A percentile compares a stretch with the other conserved stretches of the same genome.
Conservation (phyloP, 2,329 filamentous ascomycete genomes). For the Aspergillus candidus region DNA sequence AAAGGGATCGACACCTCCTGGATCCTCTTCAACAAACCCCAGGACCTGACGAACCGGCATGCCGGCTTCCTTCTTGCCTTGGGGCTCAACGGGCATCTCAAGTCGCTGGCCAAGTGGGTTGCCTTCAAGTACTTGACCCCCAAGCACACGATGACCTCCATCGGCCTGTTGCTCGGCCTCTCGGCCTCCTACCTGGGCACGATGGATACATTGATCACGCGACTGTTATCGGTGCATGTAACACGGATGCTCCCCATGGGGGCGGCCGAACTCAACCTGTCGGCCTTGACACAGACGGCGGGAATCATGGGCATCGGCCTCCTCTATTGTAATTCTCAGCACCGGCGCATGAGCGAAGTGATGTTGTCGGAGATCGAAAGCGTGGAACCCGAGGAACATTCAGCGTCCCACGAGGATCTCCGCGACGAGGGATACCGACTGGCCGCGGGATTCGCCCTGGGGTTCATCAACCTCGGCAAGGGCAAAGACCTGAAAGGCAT, state of each 20-base stretch:
- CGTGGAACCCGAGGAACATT: conserved; percentile 69
- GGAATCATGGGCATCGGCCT: conserved; percentile 96
- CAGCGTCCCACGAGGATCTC: conserved; percentile 64
- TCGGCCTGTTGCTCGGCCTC: conserved; percentile 84
- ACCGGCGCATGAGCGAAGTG: conserved; percentile 96
- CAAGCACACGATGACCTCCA: conserved; percentile 98
- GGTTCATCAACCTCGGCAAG: conserved; percentile 89
- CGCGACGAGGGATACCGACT: conserved; percentile 95
- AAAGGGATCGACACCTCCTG: conserved; percentile 96
- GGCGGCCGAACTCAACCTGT: conserved; percentile 88
- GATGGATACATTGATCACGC: conserved; percentile 93
- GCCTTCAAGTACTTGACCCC: conserved; percentile 99
- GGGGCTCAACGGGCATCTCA: conserved; percentile 91
- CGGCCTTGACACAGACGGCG: conserved; percentile 86
- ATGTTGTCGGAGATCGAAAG: conserved; percentile 97
- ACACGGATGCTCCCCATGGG: conserved; percentile 89
- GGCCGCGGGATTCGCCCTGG: conserved; percentile 86
- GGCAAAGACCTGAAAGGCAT: conserved; percentile 81
- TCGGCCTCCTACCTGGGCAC: conserved; percentile 92
- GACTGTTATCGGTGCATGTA: conserved; percentile 89
- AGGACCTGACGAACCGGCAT: conserved; percentile 90
- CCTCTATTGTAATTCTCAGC: conserved; percentile 89
- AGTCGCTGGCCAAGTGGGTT: conserved; percentile 91
- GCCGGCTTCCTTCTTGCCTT: conserved; percentile 88
- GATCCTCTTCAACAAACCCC: conserved; percentile 97